Percentiles rank a stretch among this genome's conserved stretches.
These are phyloP conservation scores for Tephrocybe rancida DNA, from an alignment of 768 basidiomycete species.

Conservation along the genomic window DNA sequence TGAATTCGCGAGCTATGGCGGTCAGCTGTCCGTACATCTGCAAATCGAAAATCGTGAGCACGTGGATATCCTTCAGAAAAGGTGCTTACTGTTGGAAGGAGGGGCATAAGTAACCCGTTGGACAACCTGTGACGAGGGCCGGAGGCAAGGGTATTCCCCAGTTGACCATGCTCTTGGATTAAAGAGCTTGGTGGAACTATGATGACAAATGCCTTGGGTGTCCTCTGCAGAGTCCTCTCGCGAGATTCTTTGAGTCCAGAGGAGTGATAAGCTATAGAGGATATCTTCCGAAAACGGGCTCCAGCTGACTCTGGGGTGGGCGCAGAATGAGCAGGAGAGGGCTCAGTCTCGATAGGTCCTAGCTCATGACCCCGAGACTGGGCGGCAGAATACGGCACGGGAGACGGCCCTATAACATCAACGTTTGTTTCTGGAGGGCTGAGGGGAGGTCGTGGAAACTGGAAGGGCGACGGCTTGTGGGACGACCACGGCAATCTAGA, in stretches of 20 bases:
- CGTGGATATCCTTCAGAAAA: neutral
- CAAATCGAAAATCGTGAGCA: neutral
- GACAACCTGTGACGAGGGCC: slow-evolving; percentile 63
- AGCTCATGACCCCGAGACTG: slow-evolving; percentile 18
- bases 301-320: slow-evolving; percentile 31
- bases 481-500: slow-evolving; percentile 44
- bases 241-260: slow-evolving; percentile 45
- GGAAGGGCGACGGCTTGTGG: slow-evolving; percentile 47
- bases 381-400: slow-evolving; percentile 5
- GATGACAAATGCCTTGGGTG: slow-evolving; percentile 59
- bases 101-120: slow-evolving; percentile 74
- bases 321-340: slow-evolving; percentile 14
- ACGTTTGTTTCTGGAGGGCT: slow-evolving; percentile 45
- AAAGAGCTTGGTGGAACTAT: slow-evolving; percentile 67
- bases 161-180: slow-evolving; percentile 56
- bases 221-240: slow-evolving; percentile 40
- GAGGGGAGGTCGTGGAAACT: slow-evolving; percentile 41
- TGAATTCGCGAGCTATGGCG: slow-evolving; percentile 81
- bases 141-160: slow-evolving; percentile 58
- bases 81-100: slow-evolving; percentile 64
- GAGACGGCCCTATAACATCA: slow-evolving; percentile 20
- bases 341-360: slow-evolving; percentile 6
- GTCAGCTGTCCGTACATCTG: slow-evolving; percentile 78
- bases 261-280: slow-evolving; percentile 58
- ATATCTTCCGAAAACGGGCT: slow-evolving; percentile 43